Conservation (phyloP, 768 basidiomycete genomes). For the Melanogaster broomeanus region DNA sequence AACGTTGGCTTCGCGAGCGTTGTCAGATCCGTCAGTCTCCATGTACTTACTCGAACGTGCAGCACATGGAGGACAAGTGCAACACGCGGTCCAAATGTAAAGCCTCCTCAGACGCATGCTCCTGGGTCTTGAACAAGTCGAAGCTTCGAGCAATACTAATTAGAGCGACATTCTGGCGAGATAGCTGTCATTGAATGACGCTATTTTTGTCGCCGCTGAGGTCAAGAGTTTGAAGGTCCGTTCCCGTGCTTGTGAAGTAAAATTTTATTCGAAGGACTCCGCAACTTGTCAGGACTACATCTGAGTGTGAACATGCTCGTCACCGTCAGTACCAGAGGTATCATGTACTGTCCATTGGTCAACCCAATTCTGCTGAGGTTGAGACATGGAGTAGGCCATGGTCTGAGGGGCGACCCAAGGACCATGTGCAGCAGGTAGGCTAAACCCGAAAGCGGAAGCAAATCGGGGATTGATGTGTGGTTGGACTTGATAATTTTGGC, state of each 20-base stretch:
- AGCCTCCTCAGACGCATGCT: not conserved
- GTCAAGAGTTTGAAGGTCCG: no score
- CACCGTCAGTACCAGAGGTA: conserved; percentile 23
- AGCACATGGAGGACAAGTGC: not conserved
- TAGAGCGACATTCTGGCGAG: not conserved
- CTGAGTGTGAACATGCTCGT: conserved; percentile 27
- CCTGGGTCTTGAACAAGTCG: not conserved
- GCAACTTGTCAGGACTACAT: conserved; percentile 21
- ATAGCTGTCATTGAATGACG: no score
- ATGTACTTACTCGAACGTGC: not conserved
- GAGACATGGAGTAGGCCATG: conserved; percentile 9
- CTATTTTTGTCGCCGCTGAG: not conserved
- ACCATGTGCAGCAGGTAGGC: conserved; percentile 29
- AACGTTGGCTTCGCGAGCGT: not conserved
- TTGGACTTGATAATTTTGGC: conserved; percentile 45
- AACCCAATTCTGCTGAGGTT: conserved; percentile 30
- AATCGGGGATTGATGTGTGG: conserved; percentile 87
- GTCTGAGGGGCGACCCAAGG: conserved; percentile 20
- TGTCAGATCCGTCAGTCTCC: not conserved
- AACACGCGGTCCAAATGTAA: not conserved
- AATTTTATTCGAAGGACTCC: conserved; percentile 14
- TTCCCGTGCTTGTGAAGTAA: conserved; percentile 14
- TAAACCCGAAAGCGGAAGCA: conserved; percentile 62
- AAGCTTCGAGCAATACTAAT: not conserved
- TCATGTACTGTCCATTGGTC: conserved; percentile 42